A percentile compares a stretch with the other conserved stretches of the same genome.
Conservation (phyloP, 192 early-diverging fungal species). For the Coemansia sp. region DNA sequence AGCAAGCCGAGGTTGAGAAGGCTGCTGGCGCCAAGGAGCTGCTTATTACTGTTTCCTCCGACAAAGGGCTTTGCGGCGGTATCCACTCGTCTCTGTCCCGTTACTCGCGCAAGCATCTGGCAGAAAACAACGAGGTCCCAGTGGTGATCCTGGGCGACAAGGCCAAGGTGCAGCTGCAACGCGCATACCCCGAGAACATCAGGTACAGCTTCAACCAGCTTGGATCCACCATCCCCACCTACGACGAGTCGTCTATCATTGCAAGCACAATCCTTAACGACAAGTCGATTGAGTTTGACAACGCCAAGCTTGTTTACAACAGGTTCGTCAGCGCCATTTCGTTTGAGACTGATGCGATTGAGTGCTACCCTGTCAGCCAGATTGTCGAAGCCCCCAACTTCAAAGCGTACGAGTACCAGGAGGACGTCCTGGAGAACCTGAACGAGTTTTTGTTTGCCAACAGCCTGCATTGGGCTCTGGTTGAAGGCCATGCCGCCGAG, state of each 20-base stretch:
- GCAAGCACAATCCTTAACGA: conserved; percentile 76
- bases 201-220: conserved; percentile 88
- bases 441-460: conserved; percentile 95
- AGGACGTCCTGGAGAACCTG: conserved; percentile 82
- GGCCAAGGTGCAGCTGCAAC: conserved; percentile 87
- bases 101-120: conserved; percentile 68
- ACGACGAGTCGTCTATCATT: conserved; percentile 81
- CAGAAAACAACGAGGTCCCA: conserved; percentile 56
- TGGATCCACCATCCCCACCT: conserved; percentile 85
- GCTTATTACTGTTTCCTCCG: conserved; percentile 84
- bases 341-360: conserved; percentile 77
- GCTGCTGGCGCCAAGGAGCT: conserved; percentile 69
- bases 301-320: conserved; percentile 88
- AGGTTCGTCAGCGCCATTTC: conserved; percentile 92
- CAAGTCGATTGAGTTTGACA: conserved; percentile 63
- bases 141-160: conserved; percentile 90
- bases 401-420: conserved; percentile 89
- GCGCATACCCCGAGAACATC: conserved; percentile 76
- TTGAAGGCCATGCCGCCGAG: conserved; percentile 95
- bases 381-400: conserved; percentile 80
- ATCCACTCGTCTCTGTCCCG: conserved; percentile 95
- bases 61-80: conserved; percentile 98
- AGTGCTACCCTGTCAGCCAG: conserved; percentile 59
- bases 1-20: conserved; percentile 68
- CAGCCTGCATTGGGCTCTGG: conserved; percentile 91